Conservation (phyloP, 441 rosid genomes). For the Adansonia gregorii region DNA sequence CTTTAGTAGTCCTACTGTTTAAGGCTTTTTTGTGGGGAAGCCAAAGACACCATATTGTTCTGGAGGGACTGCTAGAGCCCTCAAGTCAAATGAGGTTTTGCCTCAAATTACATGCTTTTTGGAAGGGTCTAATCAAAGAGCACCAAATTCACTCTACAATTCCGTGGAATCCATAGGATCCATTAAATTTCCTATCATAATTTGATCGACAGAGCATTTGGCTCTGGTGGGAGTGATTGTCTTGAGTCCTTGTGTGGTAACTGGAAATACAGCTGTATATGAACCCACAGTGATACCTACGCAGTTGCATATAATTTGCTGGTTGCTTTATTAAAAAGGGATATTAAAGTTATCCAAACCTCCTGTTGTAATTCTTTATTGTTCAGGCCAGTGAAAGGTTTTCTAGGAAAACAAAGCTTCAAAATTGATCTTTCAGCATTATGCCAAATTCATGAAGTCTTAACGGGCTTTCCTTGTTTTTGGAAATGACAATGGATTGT, state of each 20-base stretch:
- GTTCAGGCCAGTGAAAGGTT: background rate
- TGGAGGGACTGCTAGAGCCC: background rate
- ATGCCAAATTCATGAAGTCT: background rate
- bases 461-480: background rate
- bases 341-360: background rate
- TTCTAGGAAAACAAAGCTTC: background rate
- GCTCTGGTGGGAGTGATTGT: background rate
- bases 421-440: background rate
- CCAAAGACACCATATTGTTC: background rate
- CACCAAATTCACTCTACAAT: background rate
- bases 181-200: background rate
- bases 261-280: background rate
- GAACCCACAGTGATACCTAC: background rate
- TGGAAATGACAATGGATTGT: conserved; percentile 7
- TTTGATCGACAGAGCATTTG: background rate
- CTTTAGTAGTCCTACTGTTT: background rate
- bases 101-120: background rate
- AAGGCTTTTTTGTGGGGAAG: background rate
- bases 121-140: background rate
- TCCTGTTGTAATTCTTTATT: background rate
- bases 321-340: background rate
- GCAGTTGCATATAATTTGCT: background rate
- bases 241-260: background rate
- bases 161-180: background rate
- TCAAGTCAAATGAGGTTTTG: background rate